Percentiles rank a stretch among this genome's conserved stretches.
These are phyloP conservation scores for Inonotus hispidus DNA, from an alignment of 1,284 basidiomycete genomes.

Conservation along the genomic window DNA sequence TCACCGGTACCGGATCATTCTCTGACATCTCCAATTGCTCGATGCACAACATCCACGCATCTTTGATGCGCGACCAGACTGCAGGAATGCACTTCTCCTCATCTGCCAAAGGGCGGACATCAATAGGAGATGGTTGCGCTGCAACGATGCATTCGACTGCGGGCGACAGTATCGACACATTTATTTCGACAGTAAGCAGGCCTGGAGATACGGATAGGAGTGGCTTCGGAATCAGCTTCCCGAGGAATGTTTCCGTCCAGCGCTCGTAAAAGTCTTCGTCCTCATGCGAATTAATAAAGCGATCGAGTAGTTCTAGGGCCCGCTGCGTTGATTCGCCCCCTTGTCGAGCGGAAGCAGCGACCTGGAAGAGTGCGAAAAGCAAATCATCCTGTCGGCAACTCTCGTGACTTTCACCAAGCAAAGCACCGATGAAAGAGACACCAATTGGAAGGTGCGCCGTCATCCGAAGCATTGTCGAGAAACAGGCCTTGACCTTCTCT, in stretches of 20 bases:
- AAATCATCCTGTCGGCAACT: conserved; percentile 9
- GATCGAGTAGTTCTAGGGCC: conserved; percentile 18
- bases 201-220: conserved; percentile 57
- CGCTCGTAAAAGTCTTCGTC: conserved; percentile 8
- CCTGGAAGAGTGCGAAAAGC: conserved; percentile 2
- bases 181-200: conserved; percentile 45
- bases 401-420: conserved; percentile 1
- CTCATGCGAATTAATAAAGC: conserved; percentile 13
- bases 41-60: conserved; percentile 51
- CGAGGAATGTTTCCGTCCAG: conserved; percentile 37
- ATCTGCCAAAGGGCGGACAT: conserved; percentile 47
- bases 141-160: conserved; percentile 36
- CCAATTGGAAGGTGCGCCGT: conserved; percentile 22
- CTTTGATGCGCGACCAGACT: conserved; percentile 48
- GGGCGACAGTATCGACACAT: conserved; percentile 42
- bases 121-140: conserved; percentile 43
- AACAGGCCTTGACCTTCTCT: conserved; percentile 20
- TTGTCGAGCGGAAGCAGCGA: neutral
- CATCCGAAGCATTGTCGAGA: conserved; percentile 8
- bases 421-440: conserved; percentile 8
- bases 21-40: conserved; percentile 37
- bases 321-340: conserved; percentile 10
- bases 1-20: conserved; percentile 36
- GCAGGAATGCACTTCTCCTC: conserved; percentile 51
- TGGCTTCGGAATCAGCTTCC: conserved; percentile 44